Base-by-base conservation (phyloP, 23 red algal genomes). In the Gracilariopsis chorda region DNA sequence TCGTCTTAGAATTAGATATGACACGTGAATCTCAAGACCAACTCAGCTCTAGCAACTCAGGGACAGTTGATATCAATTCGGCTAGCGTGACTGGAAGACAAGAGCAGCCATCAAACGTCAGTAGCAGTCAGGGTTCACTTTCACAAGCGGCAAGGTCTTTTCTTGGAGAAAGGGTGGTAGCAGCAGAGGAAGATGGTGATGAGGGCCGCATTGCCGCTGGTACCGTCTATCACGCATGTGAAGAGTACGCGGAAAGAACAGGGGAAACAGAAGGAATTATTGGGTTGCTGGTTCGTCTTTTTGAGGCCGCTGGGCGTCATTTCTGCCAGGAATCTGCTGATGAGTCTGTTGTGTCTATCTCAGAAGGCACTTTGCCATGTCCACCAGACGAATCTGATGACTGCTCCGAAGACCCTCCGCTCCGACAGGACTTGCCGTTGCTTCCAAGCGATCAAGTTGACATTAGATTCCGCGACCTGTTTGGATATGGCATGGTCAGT, bases 131-230 rank as follows among this genome's bases (percentile, higher is more conserved):
- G 3, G 48, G 76, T 23, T 37, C 85, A 4, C 44, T 89, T 39
- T 89, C 85, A 44, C 85, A 89, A 5, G 85, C 85, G 48, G 85
- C 85, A 0, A 47, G 85, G 7, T 89, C 85, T 62, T 89, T 89
- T 63, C 85, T 89, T 4, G 85, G 85, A 28, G 85, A 89, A 61
- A 73, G 85, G 37, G 85, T 89, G 3, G 85, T 89, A 45, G 65
- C 85, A 28, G 85, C 85, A 4, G 85, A 89, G 41, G 85, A 89
- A 60, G 85, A 89, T 48, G 85, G 85, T 64, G 85, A 89, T 42
- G 85, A 89, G 39, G 85, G 85, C 17, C 85, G 85, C n/a, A 89
- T 89, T 76, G 85, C 85, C 14, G 69, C 85, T 56, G 44, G 56
- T 48, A 89, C 85, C 30, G 69, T 89, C 11, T 89, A 89, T 42